A percentile compares a stretch with the other conserved stretches of the same genome.
Conservation (phyloP, 306 rosid species). For the Echinosophora koreensis region DNA sequence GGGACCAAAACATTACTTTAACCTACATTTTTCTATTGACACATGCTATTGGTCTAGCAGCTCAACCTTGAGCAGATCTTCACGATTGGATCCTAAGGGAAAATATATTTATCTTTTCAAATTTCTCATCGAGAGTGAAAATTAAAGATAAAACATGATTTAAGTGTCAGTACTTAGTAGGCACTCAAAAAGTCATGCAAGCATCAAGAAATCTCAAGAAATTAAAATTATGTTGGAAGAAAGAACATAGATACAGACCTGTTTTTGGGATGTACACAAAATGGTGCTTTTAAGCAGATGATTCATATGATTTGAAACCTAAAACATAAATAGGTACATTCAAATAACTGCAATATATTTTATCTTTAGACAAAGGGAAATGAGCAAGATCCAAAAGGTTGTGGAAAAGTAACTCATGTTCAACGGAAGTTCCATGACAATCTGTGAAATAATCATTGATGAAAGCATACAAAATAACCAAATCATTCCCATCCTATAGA, state of each 20-base stretch:
- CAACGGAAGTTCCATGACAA: no score
- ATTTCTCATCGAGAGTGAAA: conserved; percentile 2
- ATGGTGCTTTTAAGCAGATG: conserved; percentile 91
- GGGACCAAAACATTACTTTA: no score
- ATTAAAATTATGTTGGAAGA: background rate
- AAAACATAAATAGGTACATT: conserved; percentile 32
- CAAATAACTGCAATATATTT: background rate
- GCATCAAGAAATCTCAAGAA: background rate
- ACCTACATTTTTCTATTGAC: no score
- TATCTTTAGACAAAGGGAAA: background rate
- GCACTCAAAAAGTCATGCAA: background rate
- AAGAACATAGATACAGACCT: conserved; percentile 51
- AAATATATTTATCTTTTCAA: background rate
- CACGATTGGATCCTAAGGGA: no score
- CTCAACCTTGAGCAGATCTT: no score
- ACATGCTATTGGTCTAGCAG: no score
- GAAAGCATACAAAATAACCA: no score
- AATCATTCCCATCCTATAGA: no score
- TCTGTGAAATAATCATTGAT: no score
- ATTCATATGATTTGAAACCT: conserved; percentile 94
- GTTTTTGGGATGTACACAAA: conserved; percentile 86
- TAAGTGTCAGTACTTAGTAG: background rate
- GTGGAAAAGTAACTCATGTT: no score
- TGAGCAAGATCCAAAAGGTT: no score
- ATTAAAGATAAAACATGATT: background rate